Evolutionary conservation across 768 basidiomycete species (phyloP).

Genomic region (Cystofilobasidium ferigula): DNA sequence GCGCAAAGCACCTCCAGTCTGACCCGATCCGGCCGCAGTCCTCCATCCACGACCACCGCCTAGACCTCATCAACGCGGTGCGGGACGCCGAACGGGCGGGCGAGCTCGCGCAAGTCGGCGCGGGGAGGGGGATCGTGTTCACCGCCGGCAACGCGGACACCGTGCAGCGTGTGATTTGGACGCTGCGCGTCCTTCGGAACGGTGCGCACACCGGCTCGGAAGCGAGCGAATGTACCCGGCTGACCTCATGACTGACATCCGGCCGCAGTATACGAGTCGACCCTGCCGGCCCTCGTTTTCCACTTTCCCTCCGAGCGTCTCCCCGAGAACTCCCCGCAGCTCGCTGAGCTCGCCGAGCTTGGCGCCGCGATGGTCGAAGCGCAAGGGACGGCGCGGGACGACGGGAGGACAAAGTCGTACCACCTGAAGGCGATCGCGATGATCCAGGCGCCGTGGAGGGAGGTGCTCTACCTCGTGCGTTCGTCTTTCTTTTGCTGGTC

Average conservation of each 20-base stretch:
- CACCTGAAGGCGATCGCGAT: slow-evolving; percentile 35
- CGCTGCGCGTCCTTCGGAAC: slow-evolving; percentile 3
- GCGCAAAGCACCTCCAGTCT: too few species aligned
- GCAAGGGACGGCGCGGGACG: slow-evolving; percentile 31
- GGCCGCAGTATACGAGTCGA: slow-evolving; percentile 27
- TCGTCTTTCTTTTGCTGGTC: slow-evolving; percentile 9
- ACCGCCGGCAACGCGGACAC: slow-evolving; percentile 41
- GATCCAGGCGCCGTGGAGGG: slow-evolving; percentile 33
- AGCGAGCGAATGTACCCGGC: too few species aligned
- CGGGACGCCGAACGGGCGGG: slow-evolving; percentile 25
- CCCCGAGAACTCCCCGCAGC: slow-evolving; percentile 29
- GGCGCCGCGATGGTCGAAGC: slow-evolving; percentile 33
- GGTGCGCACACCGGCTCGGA: slow-evolving; percentile 16
- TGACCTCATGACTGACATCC: too few species aligned
- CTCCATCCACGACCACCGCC: slow-evolving; percentile 26
- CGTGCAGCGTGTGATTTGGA: slow-evolving; percentile 28
- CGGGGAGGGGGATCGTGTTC: slow-evolving; percentile 39
- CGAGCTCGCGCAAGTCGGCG: slow-evolving; percentile 25
- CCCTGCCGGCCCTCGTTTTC: slow-evolving; percentile 35
- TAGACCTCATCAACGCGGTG: slow-evolving; percentile 32
- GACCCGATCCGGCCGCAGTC: neutral
- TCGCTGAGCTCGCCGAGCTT: slow-evolving; percentile 19
- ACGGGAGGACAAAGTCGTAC: slow-evolving; percentile 36
- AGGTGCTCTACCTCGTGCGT: slow-evolving; percentile 40
- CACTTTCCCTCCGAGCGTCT: slow-evolving; percentile 41